These are phyloP conservation scores for Diaporthe aspalathi DNA, from an alignment of 2,329 filamentous ascomycete species.

Conservation along the genomic window DNA sequence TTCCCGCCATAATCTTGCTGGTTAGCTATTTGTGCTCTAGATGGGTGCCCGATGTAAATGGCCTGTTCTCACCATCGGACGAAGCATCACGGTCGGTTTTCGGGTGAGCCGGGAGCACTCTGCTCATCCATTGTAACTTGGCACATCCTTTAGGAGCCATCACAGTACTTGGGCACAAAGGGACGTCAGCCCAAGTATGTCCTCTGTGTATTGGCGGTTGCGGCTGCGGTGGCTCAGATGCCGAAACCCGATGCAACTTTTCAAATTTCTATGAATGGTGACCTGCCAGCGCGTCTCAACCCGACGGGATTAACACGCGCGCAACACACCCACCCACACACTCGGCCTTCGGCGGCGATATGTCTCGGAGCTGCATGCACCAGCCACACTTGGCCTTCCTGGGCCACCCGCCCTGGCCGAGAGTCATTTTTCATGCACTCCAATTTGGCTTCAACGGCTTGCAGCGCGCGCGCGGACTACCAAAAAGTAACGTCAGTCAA, in stretches of 20 bases:
- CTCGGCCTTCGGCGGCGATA: conserved; percentile 10
- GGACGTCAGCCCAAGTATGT: neutral
- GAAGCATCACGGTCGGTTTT: conserved; percentile 27
- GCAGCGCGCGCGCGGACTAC: conserved; percentile 3
- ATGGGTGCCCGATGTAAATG: conserved; percentile 7
- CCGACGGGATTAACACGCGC: conserved; percentile 1
- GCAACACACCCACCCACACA: conserved; percentile 7
- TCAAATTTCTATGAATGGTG: neutral
- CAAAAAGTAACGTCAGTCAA: neutral
- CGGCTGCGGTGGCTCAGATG: conserved; percentile 8
- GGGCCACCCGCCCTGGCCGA: conserved; percentile 20
- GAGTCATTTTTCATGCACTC: neutral
- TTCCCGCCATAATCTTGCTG: neutral
- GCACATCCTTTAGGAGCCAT: neutral
- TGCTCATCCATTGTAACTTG: neutral
- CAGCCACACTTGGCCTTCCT: conserved; percentile 27
- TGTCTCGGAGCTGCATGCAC: conserved; percentile 23
- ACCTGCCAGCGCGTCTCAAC: neutral
- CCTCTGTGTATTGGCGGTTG: neutral
- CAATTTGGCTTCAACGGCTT: conserved; percentile 20
- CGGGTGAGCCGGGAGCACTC: conserved; percentile 5
- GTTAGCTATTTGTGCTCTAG: neutral
- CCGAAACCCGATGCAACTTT: conserved; percentile 17
- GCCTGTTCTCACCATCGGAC: neutral
- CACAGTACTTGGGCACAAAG: neutral